Conservation (phyloP, 2,329 filamentous ascomycete species). For the Ophiocordyceps camponoti-rufipedis region DNA sequence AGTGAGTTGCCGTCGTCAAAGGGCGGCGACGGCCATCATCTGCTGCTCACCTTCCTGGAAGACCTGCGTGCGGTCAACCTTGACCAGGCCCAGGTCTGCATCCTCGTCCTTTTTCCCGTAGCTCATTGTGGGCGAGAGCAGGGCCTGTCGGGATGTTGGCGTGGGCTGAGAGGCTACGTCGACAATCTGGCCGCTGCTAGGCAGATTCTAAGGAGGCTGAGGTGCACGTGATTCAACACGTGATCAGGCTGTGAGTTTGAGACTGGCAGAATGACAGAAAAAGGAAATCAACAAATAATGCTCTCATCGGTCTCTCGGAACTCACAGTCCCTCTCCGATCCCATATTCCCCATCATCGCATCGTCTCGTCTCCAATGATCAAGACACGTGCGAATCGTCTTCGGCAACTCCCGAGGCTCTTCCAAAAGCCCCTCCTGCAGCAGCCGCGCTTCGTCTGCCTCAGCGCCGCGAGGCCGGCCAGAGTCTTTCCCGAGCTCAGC, state of each 20-base stretch:
- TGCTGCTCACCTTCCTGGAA: conserved; percentile 79
- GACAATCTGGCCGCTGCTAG: conserved; percentile 10
- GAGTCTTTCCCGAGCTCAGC: conserved; percentile 33
- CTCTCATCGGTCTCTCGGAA: too few relatives aligned
- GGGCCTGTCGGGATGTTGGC: conserved; percentile 8
- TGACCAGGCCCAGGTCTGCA: conserved; percentile 80
- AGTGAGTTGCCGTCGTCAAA: conserved; percentile 11
- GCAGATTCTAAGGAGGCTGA: neutral
- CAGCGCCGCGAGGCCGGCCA: conserved; percentile 18
- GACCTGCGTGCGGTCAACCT: conserved; percentile 92
- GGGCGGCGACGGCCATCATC: neutral
- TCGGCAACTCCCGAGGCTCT: conserved; percentile 12
- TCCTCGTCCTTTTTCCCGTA: conserved; percentile 99
- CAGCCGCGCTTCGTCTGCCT: conserved; percentile 14
- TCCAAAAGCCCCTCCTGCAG: conserved; percentile 3
- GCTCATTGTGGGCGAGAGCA: conserved; percentile 50
- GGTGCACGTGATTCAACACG: too few relatives aligned
- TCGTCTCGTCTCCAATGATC: conserved; percentile 17
- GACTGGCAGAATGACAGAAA: too few relatives aligned
- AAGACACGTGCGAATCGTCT: conserved; percentile 18
- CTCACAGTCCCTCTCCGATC: too few relatives aligned
- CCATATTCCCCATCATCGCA: neutral
- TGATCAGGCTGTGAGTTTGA: too few relatives aligned
- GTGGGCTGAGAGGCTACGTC: conserved; percentile 13
- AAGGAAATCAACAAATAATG: too few relatives aligned